A percentile compares a stretch with the other conserved stretches of the same genome.
These are phyloP conservation scores for Thelonectria olida DNA, from an alignment of 2,329 filamentous ascomycete species.

Conservation along the genomic window DNA sequence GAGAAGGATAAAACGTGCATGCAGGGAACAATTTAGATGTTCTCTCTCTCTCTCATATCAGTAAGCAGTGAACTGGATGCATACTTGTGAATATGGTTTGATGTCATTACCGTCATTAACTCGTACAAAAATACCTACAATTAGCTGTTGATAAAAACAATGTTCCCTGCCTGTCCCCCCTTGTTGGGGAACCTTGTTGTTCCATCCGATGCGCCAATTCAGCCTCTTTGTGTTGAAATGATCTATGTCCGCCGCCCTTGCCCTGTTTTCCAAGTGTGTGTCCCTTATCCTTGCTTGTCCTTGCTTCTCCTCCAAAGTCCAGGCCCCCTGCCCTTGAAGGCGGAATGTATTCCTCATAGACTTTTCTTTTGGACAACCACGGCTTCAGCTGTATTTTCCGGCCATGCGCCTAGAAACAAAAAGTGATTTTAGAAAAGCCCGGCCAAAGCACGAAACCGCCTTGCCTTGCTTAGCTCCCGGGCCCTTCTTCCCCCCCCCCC, in stretches of 20 bases:
- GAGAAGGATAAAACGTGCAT: background rate
- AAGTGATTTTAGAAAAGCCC: background rate
- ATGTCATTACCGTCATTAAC: conserved; percentile 16
- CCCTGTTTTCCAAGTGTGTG: background rate
- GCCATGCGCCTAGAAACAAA: conserved; percentile 4
- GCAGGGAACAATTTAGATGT: background rate
- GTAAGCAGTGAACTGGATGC: too few species aligned
- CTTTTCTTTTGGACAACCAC: background rate
- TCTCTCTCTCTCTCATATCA: too few species aligned
- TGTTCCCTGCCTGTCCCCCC: background rate
- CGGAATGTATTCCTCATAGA: conserved; percentile 20
- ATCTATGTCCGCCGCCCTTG: background rate
- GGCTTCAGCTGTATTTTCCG: conserved; percentile 3
- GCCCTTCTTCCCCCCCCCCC: background rate
- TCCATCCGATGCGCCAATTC: background rate
- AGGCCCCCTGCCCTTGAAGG: conserved; percentile 7
- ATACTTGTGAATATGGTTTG: too few species aligned
- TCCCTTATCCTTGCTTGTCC: background rate
- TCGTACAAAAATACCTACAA: conserved; percentile 13
- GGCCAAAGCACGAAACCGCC: background rate
- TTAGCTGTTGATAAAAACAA: background rate
- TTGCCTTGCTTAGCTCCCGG: too few species aligned
- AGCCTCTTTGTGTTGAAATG: background rate
- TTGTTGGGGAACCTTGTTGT: too few species aligned
- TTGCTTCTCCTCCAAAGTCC: background rate